A percentile compares a stretch with the other conserved stretches of the same genome.
phyloP scores from a whole-genome alignment of 2,329 filamentous ascomycete genomes.

The Parastagonospora nodorum region DNA sequence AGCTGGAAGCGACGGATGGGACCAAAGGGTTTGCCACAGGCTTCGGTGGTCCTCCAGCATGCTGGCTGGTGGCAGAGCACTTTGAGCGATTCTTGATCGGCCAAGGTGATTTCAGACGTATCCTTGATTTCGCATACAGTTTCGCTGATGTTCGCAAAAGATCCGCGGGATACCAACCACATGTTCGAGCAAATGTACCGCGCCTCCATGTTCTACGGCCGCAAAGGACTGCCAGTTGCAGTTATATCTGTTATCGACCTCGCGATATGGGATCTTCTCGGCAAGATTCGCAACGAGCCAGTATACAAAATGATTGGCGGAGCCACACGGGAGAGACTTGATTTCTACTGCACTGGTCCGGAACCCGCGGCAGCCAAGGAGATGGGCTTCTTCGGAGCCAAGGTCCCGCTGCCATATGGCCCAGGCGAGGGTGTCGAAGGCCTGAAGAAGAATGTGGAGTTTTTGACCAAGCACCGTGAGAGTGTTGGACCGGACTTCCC shows the following conservation, averaged over 20 bases:
- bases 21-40: slow-evolving; percentile 94
- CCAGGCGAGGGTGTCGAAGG: slow-evolving; percentile 84
- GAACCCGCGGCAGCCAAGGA: slow-evolving; percentile 77
- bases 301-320: slow-evolving; percentile 95
- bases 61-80: slow-evolving; percentile 92
- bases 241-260: slow-evolving; percentile 95
- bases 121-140: not conserved
- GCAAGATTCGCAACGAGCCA: slow-evolving; percentile 88
- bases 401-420: slow-evolving; percentile 87
- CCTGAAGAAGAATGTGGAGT: slow-evolving; percentile 87
- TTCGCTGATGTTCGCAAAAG: slow-evolving; percentile 47
- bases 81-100: slow-evolving; percentile 91
- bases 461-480: slow-evolving; percentile 81
- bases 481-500: slow-evolving; percentile 88
- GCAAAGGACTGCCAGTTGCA: slow-evolving; percentile 86
- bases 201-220: slow-evolving; percentile 93
- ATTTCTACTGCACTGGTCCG: slow-evolving; percentile 95
- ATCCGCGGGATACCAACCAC: slow-evolving; percentile 88
- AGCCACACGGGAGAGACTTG: slow-evolving; percentile 78
- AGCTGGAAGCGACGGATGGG: slow-evolving; percentile 86
- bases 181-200: slow-evolving; percentile 98
- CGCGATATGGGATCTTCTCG: slow-evolving; percentile 88
- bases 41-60: slow-evolving; percentile 90
- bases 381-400: slow-evolving; percentile 90
- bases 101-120: slow-evolving; percentile 55